phyloP scores from a whole-genome alignment of 768 basidiomycete species.

The Chalciporus pseudorubinellus region DNA sequence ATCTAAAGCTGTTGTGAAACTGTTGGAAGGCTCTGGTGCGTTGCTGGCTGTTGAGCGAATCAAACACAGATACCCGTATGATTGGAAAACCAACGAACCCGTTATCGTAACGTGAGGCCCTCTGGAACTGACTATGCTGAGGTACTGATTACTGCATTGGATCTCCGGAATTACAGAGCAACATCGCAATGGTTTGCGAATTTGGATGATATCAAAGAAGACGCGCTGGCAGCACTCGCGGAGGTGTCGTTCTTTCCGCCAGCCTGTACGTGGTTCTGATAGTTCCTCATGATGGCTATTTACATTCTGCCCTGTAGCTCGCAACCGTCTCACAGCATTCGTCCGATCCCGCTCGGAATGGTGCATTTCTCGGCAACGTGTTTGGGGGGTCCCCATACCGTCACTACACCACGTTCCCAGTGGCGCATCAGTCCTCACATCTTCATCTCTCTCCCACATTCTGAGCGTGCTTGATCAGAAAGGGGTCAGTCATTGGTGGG shows the following conservation, averaged over 20 bases:
- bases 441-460: conserved; percentile 69
- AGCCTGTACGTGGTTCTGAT: conserved; percentile 50
- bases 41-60: conserved; percentile 69
- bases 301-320: conserved; percentile 47
- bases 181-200: conserved; percentile 99
- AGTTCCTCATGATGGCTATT: not conserved
- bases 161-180: conserved; percentile 46
- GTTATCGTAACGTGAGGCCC: conserved; percentile 79
- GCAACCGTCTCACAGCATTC: conserved; percentile 85
- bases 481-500: conserved; percentile 90
- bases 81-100: conserved; percentile 93
- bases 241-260: conserved; percentile 75
- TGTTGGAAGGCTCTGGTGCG: conserved; percentile 51
- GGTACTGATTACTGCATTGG: not conserved
- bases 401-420: conserved; percentile 68
- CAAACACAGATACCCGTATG: conserved; percentile 91
- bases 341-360: conserved; percentile 90
- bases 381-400: conserved; percentile 97
- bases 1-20: conserved; percentile 57
- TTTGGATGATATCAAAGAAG: conserved; percentile 76
- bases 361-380: conserved; percentile 97
- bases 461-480: conserved; percentile 67
- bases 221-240: conserved; percentile 66
- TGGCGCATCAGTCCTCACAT: conserved; percentile 62
- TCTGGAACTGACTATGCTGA: not conserved